A percentile compares a stretch with the other conserved stretches of the same genome.
These are phyloP conservation scores for Zea luxurians DNA, from an alignment of 176 grass and related monocot species.

Conservation along the genomic window DNA sequence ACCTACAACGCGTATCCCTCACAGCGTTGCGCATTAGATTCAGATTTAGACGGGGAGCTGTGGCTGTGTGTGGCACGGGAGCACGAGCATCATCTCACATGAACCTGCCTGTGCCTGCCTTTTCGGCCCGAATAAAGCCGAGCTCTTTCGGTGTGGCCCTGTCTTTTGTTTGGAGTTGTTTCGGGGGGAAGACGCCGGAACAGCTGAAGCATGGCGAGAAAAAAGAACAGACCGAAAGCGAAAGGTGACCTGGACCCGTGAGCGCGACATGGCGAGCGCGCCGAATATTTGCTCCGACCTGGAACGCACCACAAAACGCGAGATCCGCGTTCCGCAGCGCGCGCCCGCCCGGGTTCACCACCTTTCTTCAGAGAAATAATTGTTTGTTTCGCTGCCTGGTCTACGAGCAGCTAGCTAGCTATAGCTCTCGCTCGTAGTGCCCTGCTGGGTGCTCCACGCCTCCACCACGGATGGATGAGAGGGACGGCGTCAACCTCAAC, in stretches of 20 bases:
- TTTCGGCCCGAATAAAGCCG: constrained; percentile 35
- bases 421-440: neutral
- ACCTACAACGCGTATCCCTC: neutral
- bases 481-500: neutral
- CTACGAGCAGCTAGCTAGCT: neutral
- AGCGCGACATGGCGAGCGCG: constrained; percentile 19
- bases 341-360: neutral
- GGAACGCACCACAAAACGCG: constrained; percentile 23
- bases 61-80: constrained; percentile 5
- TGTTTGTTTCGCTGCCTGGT: neutral
- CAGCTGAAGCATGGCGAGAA: constrained; percentile 11
- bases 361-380: constrained; percentile 29
- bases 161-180: constrained; percentile 35
- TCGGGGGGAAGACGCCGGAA: constrained; percentile 18
- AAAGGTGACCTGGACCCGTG: constrained; percentile 26
- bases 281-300: constrained; percentile 29
- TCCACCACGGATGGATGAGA: constrained; percentile 33
- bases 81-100: constrained; percentile 46
- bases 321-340: neutral
- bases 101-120: constrained; percentile 38
- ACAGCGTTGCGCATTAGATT: constrained; percentile 30
- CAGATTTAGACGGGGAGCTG: constrained; percentile 11
- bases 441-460: constrained; percentile 6
- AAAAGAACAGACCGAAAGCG: constrained; percentile 27
- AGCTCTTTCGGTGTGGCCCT: constrained; percentile 17